phyloP scores from a whole-genome alignment of 805 yeast species.

The Groenewaldozyma salmanticensis region DNA sequence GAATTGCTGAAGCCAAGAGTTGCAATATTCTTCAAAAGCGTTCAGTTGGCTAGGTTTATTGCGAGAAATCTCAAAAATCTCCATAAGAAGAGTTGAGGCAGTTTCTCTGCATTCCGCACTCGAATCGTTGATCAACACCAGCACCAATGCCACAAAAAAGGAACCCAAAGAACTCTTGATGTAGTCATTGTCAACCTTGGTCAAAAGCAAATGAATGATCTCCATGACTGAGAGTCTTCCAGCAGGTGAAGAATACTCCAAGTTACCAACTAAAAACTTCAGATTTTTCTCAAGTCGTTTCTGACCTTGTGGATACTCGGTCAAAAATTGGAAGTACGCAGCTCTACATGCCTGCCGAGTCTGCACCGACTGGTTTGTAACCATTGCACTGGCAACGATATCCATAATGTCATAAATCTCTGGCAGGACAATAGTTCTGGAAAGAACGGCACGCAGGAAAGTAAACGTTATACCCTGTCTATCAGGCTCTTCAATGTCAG shows the following conservation, averaged over 20 bases:
- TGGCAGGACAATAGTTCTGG: conserved; percentile 66
- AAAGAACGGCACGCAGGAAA: conserved; percentile 67
- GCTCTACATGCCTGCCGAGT: conserved; percentile 79
- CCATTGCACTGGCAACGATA: conserved; percentile 70
- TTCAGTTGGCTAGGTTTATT: conserved; percentile 26
- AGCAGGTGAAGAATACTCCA: conserved; percentile 71
- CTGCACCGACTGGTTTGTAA: conserved; percentile 75
- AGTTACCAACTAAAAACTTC: conserved; percentile 66
- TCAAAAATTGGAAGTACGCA: conserved; percentile 71
- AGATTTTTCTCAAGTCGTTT: conserved; percentile 78
- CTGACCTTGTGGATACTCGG: conserved; percentile 91
- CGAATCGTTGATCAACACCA: conserved; percentile 69
- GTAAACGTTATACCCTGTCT: conserved; percentile 83
- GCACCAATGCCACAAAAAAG: conserved; percentile 73
- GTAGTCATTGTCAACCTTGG: conserved; percentile 48
- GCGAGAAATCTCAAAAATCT: conserved; percentile 41
- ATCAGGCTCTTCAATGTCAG: conserved; percentile 85
- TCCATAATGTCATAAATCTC: conserved; percentile 89
- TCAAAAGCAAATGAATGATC: conserved; percentile 58
- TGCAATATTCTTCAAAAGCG: conserved; percentile 33
- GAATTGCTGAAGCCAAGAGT: conserved; percentile 48
- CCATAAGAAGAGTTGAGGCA: conserved; percentile 54
- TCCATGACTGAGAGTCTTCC: conserved; percentile 93
- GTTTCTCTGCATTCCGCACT: conserved; percentile 72
- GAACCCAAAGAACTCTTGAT: conserved; percentile 41